These are phyloP conservation scores for Phanerochaete sordida DNA, from an alignment of 768 basidiomycete species.

Conservation along the genomic window DNA sequence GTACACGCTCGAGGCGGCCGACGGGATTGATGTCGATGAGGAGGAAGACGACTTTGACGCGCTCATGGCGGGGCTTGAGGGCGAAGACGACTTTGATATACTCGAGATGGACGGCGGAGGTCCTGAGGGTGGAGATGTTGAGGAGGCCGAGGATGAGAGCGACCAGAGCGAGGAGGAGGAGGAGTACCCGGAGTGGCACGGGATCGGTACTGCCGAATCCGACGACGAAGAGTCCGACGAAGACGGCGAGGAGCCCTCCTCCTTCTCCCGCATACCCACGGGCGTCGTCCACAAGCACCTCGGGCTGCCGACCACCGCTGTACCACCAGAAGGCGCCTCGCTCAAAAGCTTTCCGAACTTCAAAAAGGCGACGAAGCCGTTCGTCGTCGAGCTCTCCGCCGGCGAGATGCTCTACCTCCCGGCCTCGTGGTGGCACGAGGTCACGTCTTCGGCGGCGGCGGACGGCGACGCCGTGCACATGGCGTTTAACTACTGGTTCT, in stretches of 20 bases:
- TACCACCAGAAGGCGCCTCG: conserved; percentile 7
- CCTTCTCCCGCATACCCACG: conserved; percentile 29
- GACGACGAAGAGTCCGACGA: conserved; percentile 1
- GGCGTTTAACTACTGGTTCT: conserved; percentile 33
- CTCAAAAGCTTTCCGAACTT: conserved; percentile 17
- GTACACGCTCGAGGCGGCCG: conserved; percentile 18
- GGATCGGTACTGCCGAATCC: background rate
- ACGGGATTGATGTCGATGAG: conserved; percentile 15
- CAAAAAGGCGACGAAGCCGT: conserved; percentile 18
- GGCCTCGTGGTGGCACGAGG: conserved; percentile 31
- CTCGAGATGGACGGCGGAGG: conserved; percentile 9
- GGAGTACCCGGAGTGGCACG: conserved; percentile 1
- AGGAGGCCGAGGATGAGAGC: background rate
- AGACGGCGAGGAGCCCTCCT: conserved; percentile 21
- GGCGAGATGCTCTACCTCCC: conserved; percentile 31
- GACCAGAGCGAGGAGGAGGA: conserved; percentile 9
- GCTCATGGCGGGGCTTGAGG: conserved; percentile 21
- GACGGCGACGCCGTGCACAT: conserved; percentile 22
- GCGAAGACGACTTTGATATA: conserved; percentile 4
- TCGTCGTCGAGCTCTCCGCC: conserved; percentile 26
- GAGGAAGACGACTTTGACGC: conserved; percentile 26
- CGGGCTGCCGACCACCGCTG: conserved; percentile 22
- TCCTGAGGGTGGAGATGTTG: conserved; percentile 1
- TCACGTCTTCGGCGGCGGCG: conserved; percentile 23
- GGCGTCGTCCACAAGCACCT: conserved; percentile 24